Evolutionary conservation across 2,329 filamentous ascomycete genomes (phyloP), one percentile per base, ranked within the genome.

Genomic region (Daldinia eschscholtzii): DNA sequence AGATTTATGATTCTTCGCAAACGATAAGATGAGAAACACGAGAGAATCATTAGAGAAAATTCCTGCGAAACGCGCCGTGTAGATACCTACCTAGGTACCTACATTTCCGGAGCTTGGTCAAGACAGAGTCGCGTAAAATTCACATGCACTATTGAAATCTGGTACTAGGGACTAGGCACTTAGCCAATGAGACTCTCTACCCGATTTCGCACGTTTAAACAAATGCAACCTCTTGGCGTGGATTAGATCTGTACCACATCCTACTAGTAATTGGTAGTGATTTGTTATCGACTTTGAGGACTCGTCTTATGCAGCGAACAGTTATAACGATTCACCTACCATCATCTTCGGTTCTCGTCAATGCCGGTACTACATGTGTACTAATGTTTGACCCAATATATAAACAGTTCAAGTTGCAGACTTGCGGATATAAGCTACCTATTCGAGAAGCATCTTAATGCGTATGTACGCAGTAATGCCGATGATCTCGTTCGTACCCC

Each of bases 161-260:
- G 39, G 28, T 48, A 48, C 64, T 58, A 58, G 28, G 46, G 33
- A 30, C 46, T 39, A 23, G 53, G 64, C 13, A 39, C 10, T 12
- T n/a, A 48, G 30, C 53, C 50, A 52, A 56, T 52, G 37, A 56
- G 39, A 9, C 28, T 56, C 50, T 26, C 28, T 26, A 60, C 33
- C 42, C 30, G n/a, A 7, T 18, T 42, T 20, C 18, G 30, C 50
- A 37, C 33, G n/a, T 35, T 2, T 23, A 50, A 26, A n/a, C 6
- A 13, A 23, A 50, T 50, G 26, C 26, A 15, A 50, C 26, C 15
- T 33, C 26, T 18, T 50, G 46, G 46, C 26, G 26, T 52, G 15
- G 26, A 33, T 52, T 33, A 33, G 15, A 33, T 52, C 46, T 52
- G 46, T 52, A 52, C 46, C 28, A 18, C 15, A 52, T 18, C 28